A percentile compares a stretch with the other conserved stretches of the same genome.
phyloP scores from a whole-genome alignment of 2,329 filamentous ascomycete genomes.

The Cercospora sp. region DNA sequence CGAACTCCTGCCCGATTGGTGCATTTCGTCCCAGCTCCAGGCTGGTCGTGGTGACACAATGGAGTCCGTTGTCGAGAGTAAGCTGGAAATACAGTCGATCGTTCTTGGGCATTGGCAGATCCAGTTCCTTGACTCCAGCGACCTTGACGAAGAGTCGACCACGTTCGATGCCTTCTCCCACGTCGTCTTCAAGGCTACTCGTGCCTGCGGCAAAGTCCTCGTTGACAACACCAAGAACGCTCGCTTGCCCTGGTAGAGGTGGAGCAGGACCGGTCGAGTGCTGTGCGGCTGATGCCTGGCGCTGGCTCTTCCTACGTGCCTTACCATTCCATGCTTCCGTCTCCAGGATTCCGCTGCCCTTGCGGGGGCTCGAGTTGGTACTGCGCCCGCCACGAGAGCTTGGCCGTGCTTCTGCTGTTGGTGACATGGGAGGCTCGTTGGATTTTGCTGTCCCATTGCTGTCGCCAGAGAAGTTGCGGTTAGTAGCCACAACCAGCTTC shows the following conservation, averaged over 20 bases:
- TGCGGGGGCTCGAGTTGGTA: slow-evolving; percentile 68
- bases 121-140: slow-evolving; percentile 94
- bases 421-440: slow-evolving; percentile 56
- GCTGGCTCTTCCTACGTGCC: slow-evolving; percentile 65
- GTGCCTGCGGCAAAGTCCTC: slow-evolving; percentile 65
- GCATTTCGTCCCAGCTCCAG: slow-evolving; percentile 88
- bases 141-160: slow-evolving; percentile 96
- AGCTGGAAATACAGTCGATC: slow-evolving; percentile 93
- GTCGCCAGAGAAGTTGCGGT: slow-evolving; percentile 52
- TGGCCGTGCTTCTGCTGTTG: slow-evolving; percentile 44
- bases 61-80: slow-evolving; percentile 95
- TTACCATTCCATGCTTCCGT: slow-evolving; percentile 96
- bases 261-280: slow-evolving; percentile 64
- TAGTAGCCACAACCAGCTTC: slow-evolving; percentile 90
- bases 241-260: slow-evolving; percentile 83
- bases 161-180: slow-evolving; percentile 76
- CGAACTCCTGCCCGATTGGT: slow-evolving; percentile 96
- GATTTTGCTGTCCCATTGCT: slow-evolving; percentile 32
- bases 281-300: slow-evolving; percentile 52
- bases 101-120: slow-evolving; percentile 84
- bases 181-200: slow-evolving; percentile 51
- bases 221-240: slow-evolving; percentile 62
- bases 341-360: slow-evolving; percentile 84
- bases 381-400: slow-evolving; percentile 53
- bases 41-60: slow-evolving; percentile 96